phyloP scores from a whole-genome alignment of 2,329 filamentous ascomycete species.

The Polychaeton citri region DNA sequence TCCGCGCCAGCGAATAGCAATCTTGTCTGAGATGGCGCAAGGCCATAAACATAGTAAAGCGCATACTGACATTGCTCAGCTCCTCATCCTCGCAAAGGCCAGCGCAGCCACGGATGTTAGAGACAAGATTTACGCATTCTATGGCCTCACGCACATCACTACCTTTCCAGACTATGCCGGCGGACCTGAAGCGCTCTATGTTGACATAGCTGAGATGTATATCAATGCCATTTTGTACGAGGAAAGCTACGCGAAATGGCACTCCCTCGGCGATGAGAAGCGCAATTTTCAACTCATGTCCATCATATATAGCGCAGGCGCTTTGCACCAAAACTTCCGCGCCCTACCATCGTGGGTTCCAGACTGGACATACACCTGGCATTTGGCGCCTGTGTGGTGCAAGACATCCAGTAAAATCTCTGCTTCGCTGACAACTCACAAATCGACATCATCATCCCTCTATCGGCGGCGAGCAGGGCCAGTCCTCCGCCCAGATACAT shows the following conservation, averaged over 20 bases:
- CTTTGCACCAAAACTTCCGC: slow-evolving; percentile 14
- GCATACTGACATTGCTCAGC: slow-evolving; percentile 18
- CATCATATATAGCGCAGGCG: slow-evolving; percentile 18
- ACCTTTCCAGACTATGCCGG: slow-evolving; percentile 13
- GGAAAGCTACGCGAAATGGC: slow-evolving; percentile 11
- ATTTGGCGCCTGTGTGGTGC: slow-evolving; percentile 17
- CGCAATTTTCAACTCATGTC: slow-evolving; percentile 17
- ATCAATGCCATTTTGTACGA: slow-evolving; percentile 13
- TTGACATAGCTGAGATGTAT: slow-evolving; percentile 15
- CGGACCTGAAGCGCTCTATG: slow-evolving; percentile 11
- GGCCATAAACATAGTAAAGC: slow-evolving; percentile 11
- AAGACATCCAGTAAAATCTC: slow-evolving; percentile 12
- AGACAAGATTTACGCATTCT: slow-evolving; percentile 20
- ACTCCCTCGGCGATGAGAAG: slow-evolving; percentile 10
- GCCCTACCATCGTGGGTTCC: slow-evolving; percentile 21
- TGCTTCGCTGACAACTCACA: slow-evolving; percentile 8
- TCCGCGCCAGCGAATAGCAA: slow-evolving; percentile 17
- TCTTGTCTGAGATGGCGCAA: slow-evolving; percentile 18
- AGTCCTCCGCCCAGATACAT: not conserved
- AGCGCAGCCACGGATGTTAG: slow-evolving; percentile 16
- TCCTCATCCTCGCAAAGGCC: slow-evolving; percentile 18
- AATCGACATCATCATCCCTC: slow-evolving; percentile 9
- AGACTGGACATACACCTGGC: slow-evolving; percentile 18
- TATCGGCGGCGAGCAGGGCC: no score
- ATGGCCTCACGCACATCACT: slow-evolving; percentile 13